These are phyloP conservation scores for Cytospora piceae DNA, from an alignment of 2,329 filamentous ascomycete genomes.

Conservation along the genomic window DNA sequence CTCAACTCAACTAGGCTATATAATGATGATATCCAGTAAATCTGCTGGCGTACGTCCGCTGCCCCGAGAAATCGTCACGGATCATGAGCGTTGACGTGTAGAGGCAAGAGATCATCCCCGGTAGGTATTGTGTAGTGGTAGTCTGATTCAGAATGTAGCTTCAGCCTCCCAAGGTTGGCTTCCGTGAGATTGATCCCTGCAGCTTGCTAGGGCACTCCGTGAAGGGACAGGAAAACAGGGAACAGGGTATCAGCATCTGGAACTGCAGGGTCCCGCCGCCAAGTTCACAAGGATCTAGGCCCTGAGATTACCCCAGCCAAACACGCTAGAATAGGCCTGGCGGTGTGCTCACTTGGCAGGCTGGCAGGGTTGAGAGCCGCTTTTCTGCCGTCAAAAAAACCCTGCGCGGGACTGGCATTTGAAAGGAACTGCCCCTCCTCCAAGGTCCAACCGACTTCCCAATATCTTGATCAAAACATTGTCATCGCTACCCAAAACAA, in stretches of 20 bases:
- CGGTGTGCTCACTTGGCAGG: not conserved
- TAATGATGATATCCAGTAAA: too few relatives aligned
- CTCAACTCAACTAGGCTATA: too few relatives aligned
- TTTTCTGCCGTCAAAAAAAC: slow-evolving; percentile 6
- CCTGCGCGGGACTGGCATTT: not conserved
- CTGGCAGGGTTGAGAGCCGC: not conserved
- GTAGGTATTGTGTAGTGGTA: too few relatives aligned
- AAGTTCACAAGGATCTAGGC: not conserved
- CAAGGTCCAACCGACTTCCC: not conserved
- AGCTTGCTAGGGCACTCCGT: too few relatives aligned
- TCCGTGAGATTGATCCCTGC: too few relatives aligned
- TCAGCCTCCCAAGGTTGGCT: too few relatives aligned
- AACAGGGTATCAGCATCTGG: not conserved
- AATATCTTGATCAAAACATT: not conserved
- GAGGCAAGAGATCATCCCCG: too few relatives aligned
- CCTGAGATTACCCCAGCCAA: not conserved
- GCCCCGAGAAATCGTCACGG: too few relatives aligned
- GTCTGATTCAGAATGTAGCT: too few relatives aligned
- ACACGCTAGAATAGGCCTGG: not conserved
- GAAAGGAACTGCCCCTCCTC: slow-evolving; percentile 1
- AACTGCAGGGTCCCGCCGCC: not conserved
- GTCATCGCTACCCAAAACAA: not conserved
- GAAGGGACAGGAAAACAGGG: not conserved
- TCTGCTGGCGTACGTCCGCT: too few relatives aligned
- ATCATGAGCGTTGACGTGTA: too few relatives aligned